Conservation (phyloP, 78 protist genomes). For the Dictyostelium firmibasis region DNA sequence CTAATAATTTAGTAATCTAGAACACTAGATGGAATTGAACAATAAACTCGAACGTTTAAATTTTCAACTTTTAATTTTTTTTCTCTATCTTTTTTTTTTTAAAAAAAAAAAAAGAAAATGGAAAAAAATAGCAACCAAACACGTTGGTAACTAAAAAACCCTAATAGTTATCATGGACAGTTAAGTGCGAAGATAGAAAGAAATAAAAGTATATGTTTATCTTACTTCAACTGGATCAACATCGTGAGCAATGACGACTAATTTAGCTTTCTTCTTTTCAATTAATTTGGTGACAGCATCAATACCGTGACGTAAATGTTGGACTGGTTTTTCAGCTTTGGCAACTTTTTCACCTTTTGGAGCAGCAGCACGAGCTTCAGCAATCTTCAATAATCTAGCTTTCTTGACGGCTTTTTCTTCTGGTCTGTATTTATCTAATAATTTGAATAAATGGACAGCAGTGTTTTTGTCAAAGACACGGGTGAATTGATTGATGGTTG, state of each 20-base stretch:
- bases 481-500: slow-evolving; percentile 98
- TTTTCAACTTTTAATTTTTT: background rate
- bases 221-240: slow-evolving; percentile 98
- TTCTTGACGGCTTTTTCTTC: slow-evolving; percentile 91
- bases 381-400: slow-evolving; percentile 84
- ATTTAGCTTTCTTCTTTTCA: slow-evolving; percentile 98
- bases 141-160: background rate
- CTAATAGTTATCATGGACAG: background rate
- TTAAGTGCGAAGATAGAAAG: background rate
- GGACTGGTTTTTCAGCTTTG: slow-evolving; percentile 79
- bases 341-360: slow-evolving; percentile 72
- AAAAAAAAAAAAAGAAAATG: background rate
- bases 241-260: slow-evolving; percentile 99
- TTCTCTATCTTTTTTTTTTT: background rate
- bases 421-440: slow-evolving; percentile 97
- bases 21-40: background rate
- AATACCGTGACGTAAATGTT: slow-evolving; percentile 93
- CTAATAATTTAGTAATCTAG: background rate
- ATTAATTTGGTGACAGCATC: slow-evolving; percentile 96
- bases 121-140: background rate
- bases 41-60: background rate
- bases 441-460: slow-evolving; percentile 88
- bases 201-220: background rate
- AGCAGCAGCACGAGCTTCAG: slow-evolving; percentile 83
- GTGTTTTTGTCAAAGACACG: slow-evolving; percentile 87